phyloP scores from a whole-genome alignment of 2,329 filamentous ascomycete genomes.

The Camillea tinctor region DNA sequence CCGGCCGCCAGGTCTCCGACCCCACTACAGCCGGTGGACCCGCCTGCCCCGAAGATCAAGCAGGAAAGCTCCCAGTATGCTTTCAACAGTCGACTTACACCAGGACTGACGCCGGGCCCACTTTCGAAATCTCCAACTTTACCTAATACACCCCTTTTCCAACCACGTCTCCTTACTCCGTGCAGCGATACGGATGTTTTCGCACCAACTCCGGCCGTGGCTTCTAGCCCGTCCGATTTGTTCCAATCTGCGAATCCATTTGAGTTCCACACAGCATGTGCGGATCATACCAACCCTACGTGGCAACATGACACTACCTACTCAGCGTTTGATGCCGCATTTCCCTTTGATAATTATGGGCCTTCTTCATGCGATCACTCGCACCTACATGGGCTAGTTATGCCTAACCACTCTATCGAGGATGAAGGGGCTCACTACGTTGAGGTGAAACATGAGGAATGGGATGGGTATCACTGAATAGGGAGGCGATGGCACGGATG shows the following conservation, averaged over 20 bases:
- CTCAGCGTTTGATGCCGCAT: slow-evolving; percentile 40
- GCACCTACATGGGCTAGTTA: slow-evolving; percentile 28
- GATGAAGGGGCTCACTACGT: slow-evolving; percentile 23
- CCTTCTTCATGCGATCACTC: slow-evolving; percentile 30
- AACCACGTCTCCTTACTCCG: slow-evolving; percentile 47
- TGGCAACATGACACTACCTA: slow-evolving; percentile 37
- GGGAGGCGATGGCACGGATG: background rate
- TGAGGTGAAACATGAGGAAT: slow-evolving; percentile 38
- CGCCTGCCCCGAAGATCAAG: slow-evolving; percentile 35
- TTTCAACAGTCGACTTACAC: slow-evolving; percentile 29
- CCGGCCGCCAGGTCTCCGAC: slow-evolving; percentile 18
- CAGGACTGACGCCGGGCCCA: slow-evolving; percentile 27
- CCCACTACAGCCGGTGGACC: slow-evolving; percentile 21
- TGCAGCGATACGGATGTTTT: slow-evolving; percentile 50
- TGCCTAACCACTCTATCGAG: slow-evolving; percentile 28
- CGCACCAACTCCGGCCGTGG: slow-evolving; percentile 28
- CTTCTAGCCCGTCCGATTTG: slow-evolving; percentile 36
- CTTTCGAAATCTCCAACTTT: slow-evolving; percentile 26
- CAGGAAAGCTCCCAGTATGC: slow-evolving; percentile 35
- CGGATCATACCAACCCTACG: slow-evolving; percentile 25
- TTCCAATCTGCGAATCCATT: slow-evolving; percentile 30
- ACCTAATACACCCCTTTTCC: slow-evolving; percentile 33
- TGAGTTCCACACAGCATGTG: slow-evolving; percentile 28
- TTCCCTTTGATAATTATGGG: slow-evolving; percentile 39
- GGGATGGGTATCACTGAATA: slow-evolving; percentile 50